A percentile compares a stretch with the other conserved stretches of the same genome.
These are phyloP conservation scores for Raphanus hybrid DNA, from an alignment of 441 rosid genomes.

Conservation along the genomic window DNA sequence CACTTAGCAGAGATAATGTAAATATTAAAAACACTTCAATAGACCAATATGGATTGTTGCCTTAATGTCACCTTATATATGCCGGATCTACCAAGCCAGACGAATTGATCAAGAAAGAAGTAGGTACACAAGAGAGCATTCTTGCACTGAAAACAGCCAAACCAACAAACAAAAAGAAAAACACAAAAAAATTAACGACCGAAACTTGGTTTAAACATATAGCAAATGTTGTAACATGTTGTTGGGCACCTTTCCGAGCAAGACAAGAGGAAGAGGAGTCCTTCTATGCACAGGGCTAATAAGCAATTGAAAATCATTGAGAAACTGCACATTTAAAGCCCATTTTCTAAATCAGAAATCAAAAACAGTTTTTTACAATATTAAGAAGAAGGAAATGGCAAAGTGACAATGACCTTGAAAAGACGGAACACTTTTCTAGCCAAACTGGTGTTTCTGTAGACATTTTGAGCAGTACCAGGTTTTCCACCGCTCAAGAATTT, in stretches of 20 bases:
- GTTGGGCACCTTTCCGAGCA: constrained; percentile 78
- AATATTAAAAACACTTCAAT: constrained; percentile 6
- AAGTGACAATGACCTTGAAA: constrained; percentile 64
- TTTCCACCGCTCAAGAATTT: constrained; percentile 90
- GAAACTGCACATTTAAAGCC: constrained; percentile 63
- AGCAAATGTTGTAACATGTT: not conserved
- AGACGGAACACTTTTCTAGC: constrained; percentile 98
- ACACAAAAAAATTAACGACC: constrained; percentile 3
- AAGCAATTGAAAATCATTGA: constrained; percentile 82
- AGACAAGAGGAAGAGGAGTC: constrained; percentile 85
- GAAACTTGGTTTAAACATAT: not conserved
- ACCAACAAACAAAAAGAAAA: not conserved
- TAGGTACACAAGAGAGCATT: constrained; percentile 85
- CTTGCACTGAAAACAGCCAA: constrained; percentile 66
- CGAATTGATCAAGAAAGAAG: constrained; percentile 96
- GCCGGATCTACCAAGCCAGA: constrained; percentile 95
- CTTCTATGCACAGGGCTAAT: constrained; percentile 88
- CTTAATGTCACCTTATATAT: constrained; percentile 70
- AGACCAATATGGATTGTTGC: not conserved
- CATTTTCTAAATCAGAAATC: not conserved
- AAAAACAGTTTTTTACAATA: constrained; percentile 12
- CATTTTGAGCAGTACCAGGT: constrained; percentile 93
- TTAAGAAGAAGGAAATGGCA: not conserved
- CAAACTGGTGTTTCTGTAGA: constrained; percentile 94
- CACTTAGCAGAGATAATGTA: constrained; percentile 5